These are phyloP conservation scores for Purshia tridentata DNA, from an alignment of 306 rosid genomes.

Conservation along the genomic window DNA sequence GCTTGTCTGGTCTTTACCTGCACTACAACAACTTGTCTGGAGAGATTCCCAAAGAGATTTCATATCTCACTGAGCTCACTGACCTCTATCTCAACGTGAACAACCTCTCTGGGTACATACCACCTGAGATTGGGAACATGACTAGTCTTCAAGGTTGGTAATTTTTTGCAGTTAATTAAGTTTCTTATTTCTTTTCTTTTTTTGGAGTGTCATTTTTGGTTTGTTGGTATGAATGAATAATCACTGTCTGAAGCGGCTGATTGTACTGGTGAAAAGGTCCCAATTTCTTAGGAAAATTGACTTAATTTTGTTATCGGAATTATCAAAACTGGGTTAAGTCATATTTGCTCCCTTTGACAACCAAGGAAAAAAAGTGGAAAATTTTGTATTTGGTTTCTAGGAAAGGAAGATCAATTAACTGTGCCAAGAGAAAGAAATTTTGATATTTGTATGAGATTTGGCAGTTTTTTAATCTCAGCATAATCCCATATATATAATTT, in stretches of 20 bases:
- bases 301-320: background rate
- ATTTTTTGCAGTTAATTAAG: background rate
- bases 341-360: background rate
- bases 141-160: conserved; percentile 78
- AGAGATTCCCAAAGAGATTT: conserved; percentile 71
- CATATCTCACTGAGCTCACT: conserved; percentile 59
- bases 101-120: conserved; percentile 67
- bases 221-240: background rate
- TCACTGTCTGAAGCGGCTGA: background rate
- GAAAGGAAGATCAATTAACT: background rate
- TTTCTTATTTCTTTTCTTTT: background rate
- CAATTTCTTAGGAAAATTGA: background rate
- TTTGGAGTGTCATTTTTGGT: background rate
- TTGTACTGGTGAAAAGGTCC: background rate
- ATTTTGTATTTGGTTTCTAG: background rate
- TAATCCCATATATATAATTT: background rate
- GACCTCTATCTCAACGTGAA: conserved; percentile 91
- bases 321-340: background rate
- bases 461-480: background rate
- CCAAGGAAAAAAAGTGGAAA: background rate
- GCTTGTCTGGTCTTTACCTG: conserved; percentile 78
- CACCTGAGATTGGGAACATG: conserved; percentile 62
- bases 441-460: too few species aligned
- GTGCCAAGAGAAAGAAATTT: too few species aligned
- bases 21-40: conserved; percentile 85